Base-by-base conservation (phyloP, 2,329 filamentous ascomycete species). In the Verticillium longisporum region DNA sequence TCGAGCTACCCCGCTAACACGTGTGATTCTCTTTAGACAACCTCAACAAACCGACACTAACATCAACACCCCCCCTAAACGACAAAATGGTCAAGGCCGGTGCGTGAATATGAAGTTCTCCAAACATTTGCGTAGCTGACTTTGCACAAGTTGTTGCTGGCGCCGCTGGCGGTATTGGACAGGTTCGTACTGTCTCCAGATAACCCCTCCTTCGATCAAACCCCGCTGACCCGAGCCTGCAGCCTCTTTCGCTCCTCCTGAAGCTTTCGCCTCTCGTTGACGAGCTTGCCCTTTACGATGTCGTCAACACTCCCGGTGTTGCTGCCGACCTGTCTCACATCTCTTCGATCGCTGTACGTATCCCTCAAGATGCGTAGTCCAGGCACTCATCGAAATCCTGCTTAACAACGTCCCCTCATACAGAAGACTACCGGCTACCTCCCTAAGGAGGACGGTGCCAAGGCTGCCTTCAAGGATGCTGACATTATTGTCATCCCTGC, bases 401-500 rank as follows among this genome's bases (percentile, higher is more conserved):
- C 63, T 63, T 31, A 64, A 41, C 45, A 34, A 45, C 56, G n/a
- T 18, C 10, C 26, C 32, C 59, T 36, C 37, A 57, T 26, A 59
- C 45, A 94, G 92, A 92, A 90, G 84, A 86, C 94, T 69, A 88
- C 88, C 63, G 94, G 94, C 75, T 96, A 89, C 81, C 88, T 98
- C 63, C 94, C 94, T 69, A 85, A 87, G 75, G 88, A 96, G 68
- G 88, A 91, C 67, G 94, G 94, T 69, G 85, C 93, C 72, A 92
- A 96, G 83, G 76, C 87, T 63, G 92, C 95, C 61, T 87, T 99
- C 76, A 96, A 92, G 74, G 91, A 92, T 77, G 91, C 92, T 70
- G 93, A 99, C 78, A 89, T 99, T 70, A 91, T 98, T 71, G 88
- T 99, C 80, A 98, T 99, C 74, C 95, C 95, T 59, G 95, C 95